Conservation (phyloP, 2,329 filamentous ascomycete species). For the Ophiognomonia clavigignenti-juglandacearum region DNA sequence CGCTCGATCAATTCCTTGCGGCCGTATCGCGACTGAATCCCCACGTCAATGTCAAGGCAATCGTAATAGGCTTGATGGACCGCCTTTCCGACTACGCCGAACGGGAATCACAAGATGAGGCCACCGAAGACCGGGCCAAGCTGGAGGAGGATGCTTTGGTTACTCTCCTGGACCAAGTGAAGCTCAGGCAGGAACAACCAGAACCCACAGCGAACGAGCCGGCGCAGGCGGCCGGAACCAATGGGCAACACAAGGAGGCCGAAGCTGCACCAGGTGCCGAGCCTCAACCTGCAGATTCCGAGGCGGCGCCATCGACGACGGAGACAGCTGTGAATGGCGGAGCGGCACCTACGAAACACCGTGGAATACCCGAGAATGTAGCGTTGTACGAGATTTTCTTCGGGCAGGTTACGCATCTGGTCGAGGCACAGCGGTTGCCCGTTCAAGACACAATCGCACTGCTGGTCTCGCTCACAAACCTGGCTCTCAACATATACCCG, state of each 20-base stretch:
- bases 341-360: conserved; percentile 29
- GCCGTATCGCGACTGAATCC: conserved; percentile 91
- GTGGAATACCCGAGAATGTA: conserved; percentile 67
- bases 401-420: conserved; percentile 87
- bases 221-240: conserved; percentile 25
- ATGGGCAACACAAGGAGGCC: conserved; percentile 28
- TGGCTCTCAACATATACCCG: conserved; percentile 94
- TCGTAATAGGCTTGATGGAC: conserved; percentile 98
- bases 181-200: conserved; percentile 55
- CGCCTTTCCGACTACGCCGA: conserved; percentile 92
- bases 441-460: conserved; percentile 94
- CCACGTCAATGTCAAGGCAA: conserved; percentile 95
- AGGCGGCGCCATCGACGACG: conserved; percentile 35
- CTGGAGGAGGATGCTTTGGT: conserved; percentile 79
- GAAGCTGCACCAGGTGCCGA: conserved; percentile 30
- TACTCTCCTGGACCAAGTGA: conserved; percentile 72
- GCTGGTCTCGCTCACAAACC: conserved; percentile 86
- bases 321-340: conserved; percentile 45
- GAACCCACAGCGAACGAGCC: conserved; percentile 23
- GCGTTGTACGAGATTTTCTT: conserved; percentile 98
- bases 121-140: conserved; percentile 66
- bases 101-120: conserved; percentile 70
- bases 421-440: conserved; percentile 83
- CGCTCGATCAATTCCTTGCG: conserved; percentile 88
- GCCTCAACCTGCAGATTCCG: conserved; percentile 26